These are phyloP conservation scores for Stylonectria norvegica DNA, from an alignment of 2,329 filamentous ascomycete species.

Conservation along the genomic window DNA sequence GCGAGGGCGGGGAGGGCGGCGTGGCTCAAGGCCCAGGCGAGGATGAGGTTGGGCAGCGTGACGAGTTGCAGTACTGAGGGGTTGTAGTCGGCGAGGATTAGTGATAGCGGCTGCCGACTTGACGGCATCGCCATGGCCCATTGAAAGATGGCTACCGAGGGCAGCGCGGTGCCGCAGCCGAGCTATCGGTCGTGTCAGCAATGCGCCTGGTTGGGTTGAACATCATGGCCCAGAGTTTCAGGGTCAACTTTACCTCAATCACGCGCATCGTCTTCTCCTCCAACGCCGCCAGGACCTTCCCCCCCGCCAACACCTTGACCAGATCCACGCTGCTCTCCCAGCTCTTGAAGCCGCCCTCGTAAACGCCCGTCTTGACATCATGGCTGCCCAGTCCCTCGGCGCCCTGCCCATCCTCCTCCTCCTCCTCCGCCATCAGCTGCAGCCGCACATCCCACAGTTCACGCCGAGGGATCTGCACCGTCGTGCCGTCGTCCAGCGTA, in stretches of 20 bases:
- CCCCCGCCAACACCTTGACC: constrained; percentile 60
- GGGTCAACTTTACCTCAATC: constrained; percentile 58
- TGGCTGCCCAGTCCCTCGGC: constrained; percentile 57
- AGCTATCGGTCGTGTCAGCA: constrained; percentile 47
- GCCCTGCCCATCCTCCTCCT: constrained; percentile 37
- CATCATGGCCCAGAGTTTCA: no score
- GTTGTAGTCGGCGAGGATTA: constrained; percentile 78
- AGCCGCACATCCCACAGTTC: constrained; percentile 79
- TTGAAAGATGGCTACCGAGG: constrained; percentile 68
- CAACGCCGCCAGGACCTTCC: constrained; percentile 34
- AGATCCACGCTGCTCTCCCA: constrained; percentile 85
- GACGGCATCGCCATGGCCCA: constrained; percentile 43
- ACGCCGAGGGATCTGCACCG: constrained; percentile 61
- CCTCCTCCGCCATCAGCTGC: constrained; percentile 74
- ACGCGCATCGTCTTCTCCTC: constrained; percentile 39
- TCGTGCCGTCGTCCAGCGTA: constrained; percentile 51
- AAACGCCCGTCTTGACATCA: constrained; percentile 77
- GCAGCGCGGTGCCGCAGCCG: constrained; percentile 75
- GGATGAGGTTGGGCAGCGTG: constrained; percentile 73
- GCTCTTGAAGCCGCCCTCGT: constrained; percentile 85
- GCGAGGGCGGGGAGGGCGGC: constrained; percentile 35
- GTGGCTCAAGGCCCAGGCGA: constrained; percentile 60
- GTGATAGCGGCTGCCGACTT: constrained; percentile 41
- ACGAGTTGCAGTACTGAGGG: constrained; percentile 72
- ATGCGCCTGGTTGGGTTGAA: background rate